Percentiles rank a stretch among this genome's conserved stretches.
Evolutionary conservation across 495 filamentous ascomycete genomes (phyloP).

Genomic region (Talaromyces nanjingensis): DNA sequence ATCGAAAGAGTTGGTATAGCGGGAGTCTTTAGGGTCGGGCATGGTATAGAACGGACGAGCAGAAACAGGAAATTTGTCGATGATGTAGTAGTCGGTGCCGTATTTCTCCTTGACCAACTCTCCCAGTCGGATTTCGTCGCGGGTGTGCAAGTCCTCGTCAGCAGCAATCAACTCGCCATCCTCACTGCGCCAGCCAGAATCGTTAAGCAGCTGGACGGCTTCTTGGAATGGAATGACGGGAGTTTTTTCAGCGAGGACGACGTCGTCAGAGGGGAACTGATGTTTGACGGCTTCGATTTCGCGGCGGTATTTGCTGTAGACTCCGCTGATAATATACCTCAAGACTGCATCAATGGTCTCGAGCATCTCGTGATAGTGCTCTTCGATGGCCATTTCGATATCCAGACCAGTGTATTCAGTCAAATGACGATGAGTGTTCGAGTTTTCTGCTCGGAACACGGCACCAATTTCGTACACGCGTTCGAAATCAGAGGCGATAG

Average conservation of each 20-base stretch:
- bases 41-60: slow-evolving; percentile 94
- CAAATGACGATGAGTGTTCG: slow-evolving; percentile 89
- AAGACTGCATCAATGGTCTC: slow-evolving; percentile 69
- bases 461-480: slow-evolving; percentile 84
- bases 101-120: slow-evolving; percentile 78
- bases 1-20: slow-evolving; percentile 85
- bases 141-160: slow-evolving; percentile 72
- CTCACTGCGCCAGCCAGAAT: slow-evolving; percentile 72
- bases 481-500: slow-evolving; percentile 81
- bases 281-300: slow-evolving; percentile 62
- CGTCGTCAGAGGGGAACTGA: slow-evolving; percentile 59
- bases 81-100: slow-evolving; percentile 84
- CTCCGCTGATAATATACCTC: slow-evolving; percentile 71
- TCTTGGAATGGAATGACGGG: slow-evolving; percentile 75
- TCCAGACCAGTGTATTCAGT: slow-evolving; percentile 95
- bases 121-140: slow-evolving; percentile 83
- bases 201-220: slow-evolving; percentile 70
- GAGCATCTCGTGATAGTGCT: slow-evolving; percentile 81
- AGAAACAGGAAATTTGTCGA: slow-evolving; percentile 84
- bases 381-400: slow-evolving; percentile 91
- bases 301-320: slow-evolving; percentile 57
- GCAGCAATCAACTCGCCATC: slow-evolving; percentile 60
- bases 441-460: slow-evolving; percentile 92
- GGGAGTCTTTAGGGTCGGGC: slow-evolving; percentile 67
- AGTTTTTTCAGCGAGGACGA: slow-evolving; percentile 76